Evolutionary conservation across 805 yeast genomes (phyloP), one percentile per base, ranked within the genome.

Genomic region (Pichia pseudocactophila): DNA sequence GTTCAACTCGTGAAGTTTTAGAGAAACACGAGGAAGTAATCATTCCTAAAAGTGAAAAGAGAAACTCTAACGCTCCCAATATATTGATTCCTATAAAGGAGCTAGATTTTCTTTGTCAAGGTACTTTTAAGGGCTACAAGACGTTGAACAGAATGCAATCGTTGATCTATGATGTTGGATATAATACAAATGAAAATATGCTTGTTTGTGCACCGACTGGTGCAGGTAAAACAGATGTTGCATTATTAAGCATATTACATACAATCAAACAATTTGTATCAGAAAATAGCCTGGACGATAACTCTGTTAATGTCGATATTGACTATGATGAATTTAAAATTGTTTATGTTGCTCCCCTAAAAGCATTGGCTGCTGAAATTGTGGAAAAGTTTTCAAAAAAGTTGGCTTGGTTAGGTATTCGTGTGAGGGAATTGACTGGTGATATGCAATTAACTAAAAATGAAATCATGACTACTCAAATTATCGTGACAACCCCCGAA

Each of bases 141-240:
- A 73, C 83, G 0, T 68, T 90, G 50, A 90, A 90, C 63, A 74
- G 83, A 51, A 83, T 92, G 73, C 98, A 90, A 62, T 82, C 95
- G 15, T 68, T 92, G 47, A 94, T 90, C 2, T 92, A 71, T 51
- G 95, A 95, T 0, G 86, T 89, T 12, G 97, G 96, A 0, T 92
- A 90, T 59, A 78, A 82, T 42, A 82, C 97, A 5, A 88, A 85
- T 59, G 97, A 90, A 54, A 90, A 90, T 56, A 85, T 92, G 96
- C 66, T 89, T 39, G 87, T 89, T 4, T 89, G 97, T 76, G 96
- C 97, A 0, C 97, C 97, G 1, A 89, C 97, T 0, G 97, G 97
- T 71, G 96, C 97, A 6, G 97, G 97, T 74, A 89, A 89, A 58
- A 89, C 97, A 0, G 96, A 89, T 61, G 90, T 89, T 22, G 97